Conservation (phyloP, 345 rosid species). For the Corchorus olitorius region DNA sequence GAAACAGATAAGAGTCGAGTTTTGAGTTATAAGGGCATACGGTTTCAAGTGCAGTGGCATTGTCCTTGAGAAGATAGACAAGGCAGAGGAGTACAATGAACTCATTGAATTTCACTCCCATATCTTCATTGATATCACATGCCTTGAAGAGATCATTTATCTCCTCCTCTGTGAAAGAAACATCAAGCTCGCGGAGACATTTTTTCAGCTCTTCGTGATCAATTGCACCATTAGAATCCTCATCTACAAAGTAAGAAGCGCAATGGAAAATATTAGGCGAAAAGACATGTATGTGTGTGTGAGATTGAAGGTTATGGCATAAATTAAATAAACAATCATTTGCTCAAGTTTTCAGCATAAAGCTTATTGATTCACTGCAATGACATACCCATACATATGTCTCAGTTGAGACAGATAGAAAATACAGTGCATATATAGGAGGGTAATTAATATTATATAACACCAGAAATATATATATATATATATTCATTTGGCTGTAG, state of each 20-base stretch:
- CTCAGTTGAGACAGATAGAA: background rate
- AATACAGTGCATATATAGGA: background rate
- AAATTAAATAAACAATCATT: background rate
- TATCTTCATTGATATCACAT: conserved; percentile 78
- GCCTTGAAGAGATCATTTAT: conserved; percentile 73
- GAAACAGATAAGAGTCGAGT: background rate
- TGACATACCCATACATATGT: background rate
- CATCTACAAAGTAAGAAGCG: conserved; percentile 47
- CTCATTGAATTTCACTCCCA: conserved; percentile 83
- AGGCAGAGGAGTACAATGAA: conserved; percentile 94
- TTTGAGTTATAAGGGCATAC: conserved; percentile 42
- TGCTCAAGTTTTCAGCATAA: background rate
- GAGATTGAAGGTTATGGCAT: background rate
- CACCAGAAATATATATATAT: too few species aligned
- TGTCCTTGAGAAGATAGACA: conserved; percentile 80
- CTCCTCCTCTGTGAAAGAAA: conserved; percentile 80
- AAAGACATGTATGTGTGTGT: background rate
- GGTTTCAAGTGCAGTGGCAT: conserved; percentile 53
- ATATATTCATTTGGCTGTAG: background rate
- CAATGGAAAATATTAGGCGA: background rate
- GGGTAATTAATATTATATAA: background rate
- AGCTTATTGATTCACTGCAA: background rate
- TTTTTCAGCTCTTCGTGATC: conserved; percentile 78
- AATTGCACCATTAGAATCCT: conserved; percentile 79
- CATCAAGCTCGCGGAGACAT: conserved; percentile 69